These are phyloP conservation scores for Cryphonectria carpinicola DNA, from an alignment of 2,329 filamentous ascomycete species.

Conservation along the genomic window DNA sequence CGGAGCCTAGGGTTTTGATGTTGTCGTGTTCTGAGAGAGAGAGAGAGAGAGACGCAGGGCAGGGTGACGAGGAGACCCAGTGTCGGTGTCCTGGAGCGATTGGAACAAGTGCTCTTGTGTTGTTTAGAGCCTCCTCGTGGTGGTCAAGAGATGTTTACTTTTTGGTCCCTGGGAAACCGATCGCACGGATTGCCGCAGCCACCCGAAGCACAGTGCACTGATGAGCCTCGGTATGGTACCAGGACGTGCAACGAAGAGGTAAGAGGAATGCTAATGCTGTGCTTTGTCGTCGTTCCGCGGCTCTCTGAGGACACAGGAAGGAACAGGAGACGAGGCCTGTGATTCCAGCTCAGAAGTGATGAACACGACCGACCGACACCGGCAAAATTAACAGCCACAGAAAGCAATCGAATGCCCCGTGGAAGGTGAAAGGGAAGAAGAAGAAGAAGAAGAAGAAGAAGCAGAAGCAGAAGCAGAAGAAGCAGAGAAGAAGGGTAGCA, in stretches of 20 bases:
- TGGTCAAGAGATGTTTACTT: slow-evolving; percentile 1
- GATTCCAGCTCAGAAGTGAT: neutral
- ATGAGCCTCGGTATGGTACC: neutral
- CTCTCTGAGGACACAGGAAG: neutral
- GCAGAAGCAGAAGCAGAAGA: too few relatives aligned
- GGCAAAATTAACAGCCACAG: neutral
- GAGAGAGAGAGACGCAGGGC: neutral
- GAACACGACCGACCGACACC: neutral
- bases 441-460: too few relatives aligned
- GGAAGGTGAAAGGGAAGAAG: neutral
- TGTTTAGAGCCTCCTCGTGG: neutral
- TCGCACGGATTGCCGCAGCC: neutral
- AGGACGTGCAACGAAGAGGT: neutral
- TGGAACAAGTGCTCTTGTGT: slow-evolving; percentile 5
- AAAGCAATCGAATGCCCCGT: neutral
- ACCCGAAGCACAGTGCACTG: neutral
- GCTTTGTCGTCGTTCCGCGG: neutral
- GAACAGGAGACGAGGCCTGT: neutral
- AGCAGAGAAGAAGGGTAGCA: neutral
- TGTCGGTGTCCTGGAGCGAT: neutral
- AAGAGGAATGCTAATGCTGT: neutral
- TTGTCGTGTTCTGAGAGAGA: neutral
- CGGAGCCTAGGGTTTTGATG: neutral
- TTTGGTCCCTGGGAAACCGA: neutral
- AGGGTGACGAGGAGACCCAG: neutral